phyloP scores from a whole-genome alignment of 1,284 basidiomycete species.

The Flammula alnicola region DNA sequence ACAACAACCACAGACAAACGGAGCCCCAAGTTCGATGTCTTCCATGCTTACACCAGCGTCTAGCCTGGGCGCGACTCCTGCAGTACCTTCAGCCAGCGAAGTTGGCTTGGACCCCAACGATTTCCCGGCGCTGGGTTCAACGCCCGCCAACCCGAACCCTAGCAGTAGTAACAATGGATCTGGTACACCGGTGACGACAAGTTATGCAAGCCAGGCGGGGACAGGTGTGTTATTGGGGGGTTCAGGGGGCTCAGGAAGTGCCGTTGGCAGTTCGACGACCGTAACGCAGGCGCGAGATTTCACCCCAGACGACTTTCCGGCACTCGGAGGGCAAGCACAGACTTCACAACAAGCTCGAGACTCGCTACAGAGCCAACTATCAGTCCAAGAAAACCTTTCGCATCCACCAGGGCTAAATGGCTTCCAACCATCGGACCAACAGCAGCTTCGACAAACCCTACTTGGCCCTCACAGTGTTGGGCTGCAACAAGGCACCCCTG shows the following conservation, averaged over 20 bases:
- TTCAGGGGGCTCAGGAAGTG: constrained; percentile 40
- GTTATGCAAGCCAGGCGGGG: constrained; percentile 79
- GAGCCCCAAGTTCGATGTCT: constrained; percentile 51
- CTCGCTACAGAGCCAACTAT: constrained; percentile 19
- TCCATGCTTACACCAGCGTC: constrained; percentile 59
- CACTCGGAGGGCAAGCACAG: constrained; percentile 67
- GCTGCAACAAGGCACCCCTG: constrained; percentile 56
- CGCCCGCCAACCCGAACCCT: constrained; percentile 43
- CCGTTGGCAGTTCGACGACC: constrained; percentile 34
- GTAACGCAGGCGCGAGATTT: constrained; percentile 66
- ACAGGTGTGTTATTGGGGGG: constrained; percentile 55
- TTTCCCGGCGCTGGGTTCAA: constrained; percentile 81
- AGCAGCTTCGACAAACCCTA: constrained; percentile 57
- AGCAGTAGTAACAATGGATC: constrained; percentile 41
- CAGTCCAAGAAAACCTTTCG: constrained; percentile 29
- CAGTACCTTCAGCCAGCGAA: constrained; percentile 69
- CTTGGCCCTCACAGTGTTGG: constrained; percentile 52
- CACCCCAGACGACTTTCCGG: constrained; percentile 82
- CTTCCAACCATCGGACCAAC: constrained; percentile 56
- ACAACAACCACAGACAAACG: constrained; percentile 48
- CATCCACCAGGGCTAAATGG: constrained; percentile 80
- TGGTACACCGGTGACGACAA: constrained; percentile 47
- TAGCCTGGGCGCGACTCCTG: constrained; percentile 54
- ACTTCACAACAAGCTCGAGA: constrained; percentile 39
- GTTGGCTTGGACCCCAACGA: constrained; percentile 84